A percentile compares a stretch with the other conserved stretches of the same genome.
Conservation (phyloP, 352 stramenopile genomes). For the Phytophthora kernoviae region DNA sequence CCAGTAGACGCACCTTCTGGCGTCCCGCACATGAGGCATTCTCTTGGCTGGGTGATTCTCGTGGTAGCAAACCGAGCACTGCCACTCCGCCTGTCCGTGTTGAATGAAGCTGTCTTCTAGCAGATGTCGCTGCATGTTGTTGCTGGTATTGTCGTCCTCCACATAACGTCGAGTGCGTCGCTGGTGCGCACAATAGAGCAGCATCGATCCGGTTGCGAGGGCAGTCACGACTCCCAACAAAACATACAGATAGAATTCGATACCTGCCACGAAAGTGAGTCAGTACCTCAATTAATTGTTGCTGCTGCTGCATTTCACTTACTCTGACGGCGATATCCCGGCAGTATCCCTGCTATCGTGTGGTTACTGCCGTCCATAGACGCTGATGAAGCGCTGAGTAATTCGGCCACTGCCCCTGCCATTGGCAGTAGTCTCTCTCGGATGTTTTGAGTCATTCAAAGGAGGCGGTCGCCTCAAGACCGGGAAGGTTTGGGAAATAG, state of each 20-base stretch:
- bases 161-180: slow-evolving; percentile 59
- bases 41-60: slow-evolving; percentile 85
- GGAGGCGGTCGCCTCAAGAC: background rate
- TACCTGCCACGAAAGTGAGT: slow-evolving; percentile 13
- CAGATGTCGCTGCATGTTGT: slow-evolving; percentile 89
- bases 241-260: slow-evolving; percentile 77
- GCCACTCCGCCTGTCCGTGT: slow-evolving; percentile 75
- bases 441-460: no score
- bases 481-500: background rate
- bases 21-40: slow-evolving; percentile 86
- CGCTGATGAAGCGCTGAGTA: no score
- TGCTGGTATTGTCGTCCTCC: slow-evolving; percentile 76
- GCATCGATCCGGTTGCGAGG: slow-evolving; percentile 43
- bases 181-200: slow-evolving; percentile 74
- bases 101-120: slow-evolving; percentile 81
- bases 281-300: background rate
- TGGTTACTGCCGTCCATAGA: no score
- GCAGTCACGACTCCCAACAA: slow-evolving; percentile 67
- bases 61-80: slow-evolving; percentile 85
- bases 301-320: slow-evolving; percentile 1
- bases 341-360: no score
- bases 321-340: slow-evolving; percentile 26
- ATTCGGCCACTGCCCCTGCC: no score
- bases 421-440: no score
- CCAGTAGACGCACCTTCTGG: slow-evolving; percentile 49